phyloP scores from a whole-genome alignment of 2,329 filamentous ascomycete species.

The Pseudogymnoascus sp. region DNA sequence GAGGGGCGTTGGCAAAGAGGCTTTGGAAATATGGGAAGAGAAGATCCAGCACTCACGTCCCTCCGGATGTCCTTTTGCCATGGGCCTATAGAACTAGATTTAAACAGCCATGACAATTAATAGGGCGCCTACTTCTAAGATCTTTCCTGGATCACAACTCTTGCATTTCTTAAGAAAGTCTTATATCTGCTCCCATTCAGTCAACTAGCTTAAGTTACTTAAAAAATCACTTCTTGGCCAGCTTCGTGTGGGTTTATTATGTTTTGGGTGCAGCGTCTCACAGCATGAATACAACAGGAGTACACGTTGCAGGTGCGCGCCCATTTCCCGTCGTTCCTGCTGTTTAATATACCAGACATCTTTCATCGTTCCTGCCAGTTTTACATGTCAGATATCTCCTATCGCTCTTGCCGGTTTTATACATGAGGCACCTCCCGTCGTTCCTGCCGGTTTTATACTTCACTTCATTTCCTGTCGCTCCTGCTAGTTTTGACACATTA shows the following conservation, averaged over 20 bases:
- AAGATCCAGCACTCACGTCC: neutral
- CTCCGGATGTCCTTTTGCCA: neutral
- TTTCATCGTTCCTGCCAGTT: neutral
- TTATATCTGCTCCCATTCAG: too few species aligned
- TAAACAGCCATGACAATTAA: too few species aligned
- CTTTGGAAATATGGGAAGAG: constrained; percentile 13
- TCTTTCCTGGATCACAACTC: too few species aligned
- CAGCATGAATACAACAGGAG: neutral
- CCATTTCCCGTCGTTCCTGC: neutral
- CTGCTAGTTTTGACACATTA: neutral
- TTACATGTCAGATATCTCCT: neutral
- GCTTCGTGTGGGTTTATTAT: neutral
- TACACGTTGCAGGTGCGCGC: neutral
- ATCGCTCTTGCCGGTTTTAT: neutral
- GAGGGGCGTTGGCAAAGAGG: constrained; percentile 35
- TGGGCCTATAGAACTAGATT: too few species aligned
- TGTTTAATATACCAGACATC: too few species aligned
- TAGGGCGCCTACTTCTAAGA: too few species aligned
- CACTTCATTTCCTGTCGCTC: neutral
- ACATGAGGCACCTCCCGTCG: neutral
- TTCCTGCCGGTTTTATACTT: neutral
- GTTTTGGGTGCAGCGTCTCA: neutral
- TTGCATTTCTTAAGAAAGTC: too few species aligned
- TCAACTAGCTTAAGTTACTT: too few species aligned
- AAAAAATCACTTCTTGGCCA: neutral